Conservation (phyloP, 345 rosid genomes). For the Eucalyptus marginata region DNA sequence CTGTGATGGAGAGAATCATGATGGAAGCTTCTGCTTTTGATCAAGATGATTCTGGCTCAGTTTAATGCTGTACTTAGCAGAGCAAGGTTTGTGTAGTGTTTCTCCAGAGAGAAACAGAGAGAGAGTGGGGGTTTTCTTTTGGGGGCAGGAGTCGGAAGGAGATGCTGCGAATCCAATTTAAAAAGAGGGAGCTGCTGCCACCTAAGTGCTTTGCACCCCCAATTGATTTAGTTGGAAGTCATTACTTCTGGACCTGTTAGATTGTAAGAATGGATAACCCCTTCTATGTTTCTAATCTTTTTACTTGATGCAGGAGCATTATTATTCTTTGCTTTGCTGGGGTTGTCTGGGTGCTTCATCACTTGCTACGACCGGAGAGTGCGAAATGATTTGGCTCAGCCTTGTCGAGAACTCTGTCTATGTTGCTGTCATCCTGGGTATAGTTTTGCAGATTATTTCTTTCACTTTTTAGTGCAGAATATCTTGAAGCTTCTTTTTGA, state of each 20-base stretch:
- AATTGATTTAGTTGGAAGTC: neutral
- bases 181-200: neutral
- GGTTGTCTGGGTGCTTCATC: constrained; percentile 96
- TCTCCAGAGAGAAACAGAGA: neutral
- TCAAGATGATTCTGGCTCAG: neutral
- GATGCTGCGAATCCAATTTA: neutral
- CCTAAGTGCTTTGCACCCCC: neutral
- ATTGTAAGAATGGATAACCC: neutral
- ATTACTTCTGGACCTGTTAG: neutral
- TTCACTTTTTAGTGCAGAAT: neutral
- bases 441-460: neutral
- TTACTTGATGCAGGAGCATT: constrained; percentile 59
- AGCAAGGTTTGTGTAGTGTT: neutral
- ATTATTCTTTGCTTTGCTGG: constrained; percentile 92
- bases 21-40: neutral
- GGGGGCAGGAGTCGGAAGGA: neutral
- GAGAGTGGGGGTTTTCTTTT: neutral
- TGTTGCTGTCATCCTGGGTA: constrained; percentile 99
- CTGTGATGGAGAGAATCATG: neutral
- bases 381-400: constrained; percentile 93
- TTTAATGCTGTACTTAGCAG: neutral
- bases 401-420: constrained; percentile 94
- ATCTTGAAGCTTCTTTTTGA: neutral
- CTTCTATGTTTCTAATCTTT: neutral
- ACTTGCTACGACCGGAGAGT: constrained; percentile 99